Base-by-base conservation (phyloP, 306 rosid genomes). In the Astragalus membranaceus region DNA sequence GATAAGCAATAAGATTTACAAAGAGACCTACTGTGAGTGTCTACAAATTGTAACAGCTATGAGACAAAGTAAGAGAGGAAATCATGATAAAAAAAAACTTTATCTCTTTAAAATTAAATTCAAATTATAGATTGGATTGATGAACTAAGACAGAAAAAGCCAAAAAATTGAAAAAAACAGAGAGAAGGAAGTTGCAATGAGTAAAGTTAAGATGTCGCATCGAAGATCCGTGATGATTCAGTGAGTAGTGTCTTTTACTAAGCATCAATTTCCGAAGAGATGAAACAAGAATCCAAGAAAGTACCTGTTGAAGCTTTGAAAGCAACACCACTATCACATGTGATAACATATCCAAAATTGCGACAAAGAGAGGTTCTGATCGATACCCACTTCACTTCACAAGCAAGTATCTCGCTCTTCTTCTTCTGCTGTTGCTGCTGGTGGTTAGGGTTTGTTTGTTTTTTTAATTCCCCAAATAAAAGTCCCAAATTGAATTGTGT, bases 211-310 rank as follows among this genome's bases (percentile, higher is more conserved):
- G 36, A 23, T 9, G 43, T 37, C 11, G 32, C 9, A 26, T 23
- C 1, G 54, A 79, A 53, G 56, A 75, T 59, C 61, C 68, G 48
- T 26, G 79, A 10, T 64, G 16, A 32, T 63, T 17, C 11, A 39
- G 11, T 39, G 3, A 39, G 10, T 7, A 7, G 30, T 32, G 58
- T 63, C 14, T 30, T 60, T 10, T 43, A 35, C 6, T 49, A 10
- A 30, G 39, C 46, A 62, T 73, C 12, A 75, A 53, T 71, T 42
- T 35, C 75, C 41, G 8, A 54, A 69, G 65, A 35, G 67, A 57
- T 51, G 43, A 62, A 64, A 72, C 56, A 75, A 64, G 60, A 77
- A 79, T 56, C 23, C 59, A 82, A 85, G 81, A 81, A 80, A 79
- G 69, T 77, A 83, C 85, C 82, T 46, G 33, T 6, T 10, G 30